Evolutionary conservation across 768 basidiomycete genomes (phyloP).

Genomic region (Rhizopogon vesiculosus): DNA sequence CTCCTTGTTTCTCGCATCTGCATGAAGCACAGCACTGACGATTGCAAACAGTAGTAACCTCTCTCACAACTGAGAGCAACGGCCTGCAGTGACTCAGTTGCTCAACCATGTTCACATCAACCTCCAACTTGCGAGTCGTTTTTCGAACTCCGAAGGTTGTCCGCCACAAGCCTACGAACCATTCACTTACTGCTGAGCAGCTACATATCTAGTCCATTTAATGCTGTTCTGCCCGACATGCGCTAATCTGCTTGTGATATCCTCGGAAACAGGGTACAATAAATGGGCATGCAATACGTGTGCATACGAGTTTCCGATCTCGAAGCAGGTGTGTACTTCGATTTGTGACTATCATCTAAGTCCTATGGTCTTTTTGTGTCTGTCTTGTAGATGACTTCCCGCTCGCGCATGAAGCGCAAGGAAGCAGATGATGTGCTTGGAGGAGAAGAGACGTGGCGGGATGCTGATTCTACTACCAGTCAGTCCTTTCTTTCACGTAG

Average conservation of each 20-base stretch:
- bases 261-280: constrained; percentile 73
- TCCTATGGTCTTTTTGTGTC: neutral
- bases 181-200: neutral
- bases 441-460: constrained; percentile 90
- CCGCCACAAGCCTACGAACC: no score
- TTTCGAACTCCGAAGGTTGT: neutral
- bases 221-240: constrained; percentile 98
- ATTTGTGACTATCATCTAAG: neutral
- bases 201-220: neutral
- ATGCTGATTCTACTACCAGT: constrained; percentile 87
- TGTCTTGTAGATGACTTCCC: constrained; percentile 74
- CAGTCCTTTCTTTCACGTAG: constrained; percentile 7
- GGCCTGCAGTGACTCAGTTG: no score
- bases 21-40: no score
- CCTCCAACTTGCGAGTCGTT: no score
- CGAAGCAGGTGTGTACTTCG: neutral
- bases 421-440: constrained; percentile 94
- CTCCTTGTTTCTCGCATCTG: no score
- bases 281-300: constrained; percentile 94
- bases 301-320: constrained; percentile 75
- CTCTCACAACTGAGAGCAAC: no score
- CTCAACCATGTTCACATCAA: no score
- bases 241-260: constrained; percentile 80
- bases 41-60: no score
- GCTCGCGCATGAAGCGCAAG: constrained; percentile 81